Evolutionary conservation across 2,329 filamentous ascomycete genomes (phyloP).

Genomic region (Botryotinia calthae): DNA sequence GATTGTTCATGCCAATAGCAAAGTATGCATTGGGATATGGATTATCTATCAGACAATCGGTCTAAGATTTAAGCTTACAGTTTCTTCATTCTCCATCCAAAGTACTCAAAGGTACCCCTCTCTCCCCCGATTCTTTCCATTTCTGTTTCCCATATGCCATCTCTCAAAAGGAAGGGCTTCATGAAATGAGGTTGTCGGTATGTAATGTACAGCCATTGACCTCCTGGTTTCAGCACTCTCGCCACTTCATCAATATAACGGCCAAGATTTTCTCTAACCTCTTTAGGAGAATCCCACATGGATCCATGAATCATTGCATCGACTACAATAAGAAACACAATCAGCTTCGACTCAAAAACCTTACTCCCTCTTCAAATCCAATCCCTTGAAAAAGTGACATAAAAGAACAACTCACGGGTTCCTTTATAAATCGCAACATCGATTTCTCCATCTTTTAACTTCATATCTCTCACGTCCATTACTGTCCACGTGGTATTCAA

Average conservation of each 20-base stretch:
- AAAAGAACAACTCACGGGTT: conserved; percentile 36
- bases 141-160: not conserved
- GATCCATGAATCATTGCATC: conserved; percentile 53
- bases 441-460: conserved; percentile 44
- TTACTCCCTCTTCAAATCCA: not conserved
- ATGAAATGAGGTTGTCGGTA: conserved; percentile 56
- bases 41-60: not conserved
- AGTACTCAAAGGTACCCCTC: conserved; percentile 11
- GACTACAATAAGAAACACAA: not conserved
- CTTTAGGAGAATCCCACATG: conserved; percentile 50
- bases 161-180: conserved; percentile 41
- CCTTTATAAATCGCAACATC: conserved; percentile 58
- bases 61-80: not conserved
- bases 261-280: conserved; percentile 48
- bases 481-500: conserved; percentile 44
- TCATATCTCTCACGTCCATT: conserved; percentile 53
- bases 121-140: conserved; percentile 14
- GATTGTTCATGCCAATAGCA: not conserved
- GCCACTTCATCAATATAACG: conserved; percentile 50
- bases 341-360: not conserved
- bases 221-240: conserved; percentile 48
- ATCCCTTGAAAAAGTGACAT: not conserved
- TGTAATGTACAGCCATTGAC: conserved; percentile 52
- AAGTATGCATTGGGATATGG: not conserved
- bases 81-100: conserved; percentile 3